Conservation (phyloP, 2,329 filamentous ascomycete species). For the Microascus cirrosus region DNA sequence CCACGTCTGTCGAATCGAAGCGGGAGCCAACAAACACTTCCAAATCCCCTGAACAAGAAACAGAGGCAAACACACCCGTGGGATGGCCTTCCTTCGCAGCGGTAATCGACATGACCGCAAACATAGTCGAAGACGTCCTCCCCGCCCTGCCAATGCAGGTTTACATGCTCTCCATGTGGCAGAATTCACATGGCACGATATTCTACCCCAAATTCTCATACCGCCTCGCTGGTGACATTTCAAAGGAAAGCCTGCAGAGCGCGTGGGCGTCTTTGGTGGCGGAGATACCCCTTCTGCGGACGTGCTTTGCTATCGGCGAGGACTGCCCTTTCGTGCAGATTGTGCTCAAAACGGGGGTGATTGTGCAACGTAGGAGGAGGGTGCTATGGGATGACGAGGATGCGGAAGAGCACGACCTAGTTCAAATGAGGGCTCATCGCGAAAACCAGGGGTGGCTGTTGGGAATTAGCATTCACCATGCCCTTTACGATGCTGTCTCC, state of each 20-base stretch:
- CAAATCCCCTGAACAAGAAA: background rate
- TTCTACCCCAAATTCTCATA: constrained; percentile 70
- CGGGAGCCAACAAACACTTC: background rate
- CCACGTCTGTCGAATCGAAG: constrained; percentile 13
- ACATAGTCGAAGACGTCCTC: constrained; percentile 43
- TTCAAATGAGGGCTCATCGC: constrained; percentile 5
- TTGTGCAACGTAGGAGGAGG: constrained; percentile 13
- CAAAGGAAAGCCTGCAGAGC: constrained; percentile 27
- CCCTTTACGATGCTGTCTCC: constrained; percentile 78
- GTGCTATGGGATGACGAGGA: background rate
- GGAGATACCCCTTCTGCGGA: constrained; percentile 55
- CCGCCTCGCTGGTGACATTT: constrained; percentile 27
- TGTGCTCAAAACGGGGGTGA: constrained; percentile 22
- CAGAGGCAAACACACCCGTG: background rate
- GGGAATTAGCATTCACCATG: constrained; percentile 64
- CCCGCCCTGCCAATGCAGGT: constrained; percentile 68
- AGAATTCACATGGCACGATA: constrained; percentile 49
- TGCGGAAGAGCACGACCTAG: background rate
- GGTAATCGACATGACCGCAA: constrained; percentile 18
- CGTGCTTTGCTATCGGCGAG: constrained; percentile 46
- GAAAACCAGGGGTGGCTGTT: constrained; percentile 17
- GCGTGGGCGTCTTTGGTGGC: constrained; percentile 53
- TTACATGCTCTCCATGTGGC: constrained; percentile 72
- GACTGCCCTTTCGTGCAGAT: constrained; percentile 53
- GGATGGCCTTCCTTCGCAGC: background rate